Evolutionary conservation across 2,329 filamentous ascomycete species (phyloP).

Genomic region (Clonostachys rosea): DNA sequence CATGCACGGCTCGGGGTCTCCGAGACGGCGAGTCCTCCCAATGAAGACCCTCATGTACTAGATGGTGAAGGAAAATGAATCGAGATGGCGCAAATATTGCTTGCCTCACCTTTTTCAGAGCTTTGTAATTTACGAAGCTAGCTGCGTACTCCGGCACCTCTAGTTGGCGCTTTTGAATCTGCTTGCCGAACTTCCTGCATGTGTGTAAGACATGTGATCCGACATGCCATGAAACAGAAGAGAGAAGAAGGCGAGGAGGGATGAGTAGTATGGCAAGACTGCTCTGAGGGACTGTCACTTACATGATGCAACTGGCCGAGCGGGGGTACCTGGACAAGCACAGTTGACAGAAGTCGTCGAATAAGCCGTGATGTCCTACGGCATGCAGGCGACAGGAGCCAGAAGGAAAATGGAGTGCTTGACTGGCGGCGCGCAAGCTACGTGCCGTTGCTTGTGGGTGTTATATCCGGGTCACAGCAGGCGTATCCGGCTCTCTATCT

Average conservation of each 20-base stretch:
- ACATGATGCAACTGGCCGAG: neutral
- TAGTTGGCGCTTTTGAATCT: slow-evolving; percentile 97
- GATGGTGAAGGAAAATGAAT: neutral
- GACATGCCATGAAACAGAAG: neutral
- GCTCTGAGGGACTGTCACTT: neutral
- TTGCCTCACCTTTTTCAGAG: slow-evolving; percentile 82
- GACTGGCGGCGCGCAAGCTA: no score
- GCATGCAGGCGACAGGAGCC: no score
- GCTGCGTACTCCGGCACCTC: slow-evolving; percentile 99
- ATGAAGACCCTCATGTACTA: no score
- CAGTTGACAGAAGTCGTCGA: neutral
- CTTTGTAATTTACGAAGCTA: slow-evolving; percentile 99
- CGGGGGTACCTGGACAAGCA: neutral
- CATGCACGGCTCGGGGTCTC: no score
- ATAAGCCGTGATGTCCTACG: no score
- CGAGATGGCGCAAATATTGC: slow-evolving; percentile 4
- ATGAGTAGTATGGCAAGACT: neutral
- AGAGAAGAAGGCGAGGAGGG: neutral
- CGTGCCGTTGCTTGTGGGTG: no score
- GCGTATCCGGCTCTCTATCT: no score
- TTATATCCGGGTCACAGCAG: no score
- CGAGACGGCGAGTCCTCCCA: no score
- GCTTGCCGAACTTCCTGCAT: slow-evolving; percentile 97
- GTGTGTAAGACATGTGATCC: neutral
- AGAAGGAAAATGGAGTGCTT: no score